Evolutionary conservation across 2,329 filamentous ascomycete species (phyloP).

Genomic region (Amphichorda felina): DNA sequence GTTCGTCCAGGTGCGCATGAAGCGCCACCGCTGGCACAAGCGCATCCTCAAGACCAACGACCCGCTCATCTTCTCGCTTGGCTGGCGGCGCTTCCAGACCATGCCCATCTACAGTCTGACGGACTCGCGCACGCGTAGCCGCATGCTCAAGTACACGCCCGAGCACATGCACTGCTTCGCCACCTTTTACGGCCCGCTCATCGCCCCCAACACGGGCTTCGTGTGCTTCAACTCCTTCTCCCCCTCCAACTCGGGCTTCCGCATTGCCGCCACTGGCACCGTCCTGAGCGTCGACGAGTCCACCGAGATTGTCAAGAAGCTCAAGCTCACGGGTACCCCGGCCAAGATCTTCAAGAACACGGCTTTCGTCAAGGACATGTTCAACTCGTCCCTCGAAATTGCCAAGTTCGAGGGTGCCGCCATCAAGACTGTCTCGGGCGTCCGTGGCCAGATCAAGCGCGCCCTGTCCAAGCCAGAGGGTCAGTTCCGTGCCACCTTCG

Average conservation of each 20-base stretch:
- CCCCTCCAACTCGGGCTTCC: conserved; percentile 53
- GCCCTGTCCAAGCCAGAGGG: conserved; percentile 89
- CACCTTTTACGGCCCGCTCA: conserved; percentile 88
- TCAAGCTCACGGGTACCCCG: conserved; percentile 85
- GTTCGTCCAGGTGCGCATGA: conserved; percentile 91
- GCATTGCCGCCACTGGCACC: conserved; percentile 87
- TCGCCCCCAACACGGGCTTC: conserved; percentile 93
- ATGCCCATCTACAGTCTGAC: conserved; percentile 90
- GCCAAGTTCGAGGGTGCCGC: conserved; percentile 96
- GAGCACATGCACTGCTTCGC: conserved; percentile 99
- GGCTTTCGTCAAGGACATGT: conserved; percentile 98
- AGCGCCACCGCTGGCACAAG: conserved; percentile 97
- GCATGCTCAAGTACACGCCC: conserved; percentile 98
- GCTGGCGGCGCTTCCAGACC: conserved; percentile 91
- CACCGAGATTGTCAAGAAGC: conserved; percentile 97
- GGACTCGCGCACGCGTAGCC: conserved; percentile 83
- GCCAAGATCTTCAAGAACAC: conserved; percentile 99
- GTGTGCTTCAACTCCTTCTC: conserved; percentile 86
- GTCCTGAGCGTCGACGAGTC: conserved; percentile 91
- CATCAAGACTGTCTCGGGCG: conserved; percentile 90
- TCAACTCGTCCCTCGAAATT: conserved; percentile 82
- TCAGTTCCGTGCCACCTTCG: conserved; percentile 92
- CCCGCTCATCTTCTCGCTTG: conserved; percentile 90
- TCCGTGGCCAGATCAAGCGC: conserved; percentile 94
- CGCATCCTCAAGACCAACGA: conserved; percentile 98